Evolutionary conservation across 176 grass and related monocot genomes (phyloP).

Genomic region (Aechmea fasciata): DNA sequence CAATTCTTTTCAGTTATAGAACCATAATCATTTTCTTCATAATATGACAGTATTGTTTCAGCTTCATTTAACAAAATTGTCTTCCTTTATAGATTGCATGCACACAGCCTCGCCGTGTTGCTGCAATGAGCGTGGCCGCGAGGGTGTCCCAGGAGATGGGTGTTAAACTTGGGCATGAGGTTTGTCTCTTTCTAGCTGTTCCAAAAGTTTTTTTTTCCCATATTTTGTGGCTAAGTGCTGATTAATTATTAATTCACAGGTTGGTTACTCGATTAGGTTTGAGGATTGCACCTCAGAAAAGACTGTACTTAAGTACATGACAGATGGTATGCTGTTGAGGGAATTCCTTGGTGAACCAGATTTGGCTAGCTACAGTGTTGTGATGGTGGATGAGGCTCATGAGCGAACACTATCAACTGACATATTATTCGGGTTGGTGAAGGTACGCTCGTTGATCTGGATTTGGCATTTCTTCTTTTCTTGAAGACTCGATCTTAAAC

Average conservation of each 20-base stretch:
- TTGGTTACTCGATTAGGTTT: constrained; percentile 97
- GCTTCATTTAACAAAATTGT: constrained; percentile 5
- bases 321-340: constrained; percentile 87
- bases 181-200: constrained; percentile 20
- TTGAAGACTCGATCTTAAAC: neutral
- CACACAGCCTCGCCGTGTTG: constrained; percentile 86
- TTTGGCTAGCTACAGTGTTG: constrained; percentile 89
- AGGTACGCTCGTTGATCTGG: constrained; percentile 32
- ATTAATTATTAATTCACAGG: constrained; percentile 35
- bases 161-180: constrained; percentile 93
- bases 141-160: constrained; percentile 94
- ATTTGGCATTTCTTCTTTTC: constrained; percentile 13
- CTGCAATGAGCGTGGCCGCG: constrained; percentile 93
- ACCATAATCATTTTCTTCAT: neutral
- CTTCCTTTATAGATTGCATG: constrained; percentile 61
- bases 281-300: constrained; percentile 98
- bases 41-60: neutral
- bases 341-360: constrained; percentile 96
- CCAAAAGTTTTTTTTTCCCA: constrained; percentile 1
- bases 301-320: constrained; percentile 96
- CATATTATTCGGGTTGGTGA: constrained; percentile 93
- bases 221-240: constrained; percentile 21
- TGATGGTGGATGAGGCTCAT: constrained; percentile 98
- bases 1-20: neutral
- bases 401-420: constrained; percentile 91